Evolutionary conservation across 257 asterid species (phyloP), one percentile per base, ranked within the genome.

Genomic region (Solanum sejunctum): DNA sequence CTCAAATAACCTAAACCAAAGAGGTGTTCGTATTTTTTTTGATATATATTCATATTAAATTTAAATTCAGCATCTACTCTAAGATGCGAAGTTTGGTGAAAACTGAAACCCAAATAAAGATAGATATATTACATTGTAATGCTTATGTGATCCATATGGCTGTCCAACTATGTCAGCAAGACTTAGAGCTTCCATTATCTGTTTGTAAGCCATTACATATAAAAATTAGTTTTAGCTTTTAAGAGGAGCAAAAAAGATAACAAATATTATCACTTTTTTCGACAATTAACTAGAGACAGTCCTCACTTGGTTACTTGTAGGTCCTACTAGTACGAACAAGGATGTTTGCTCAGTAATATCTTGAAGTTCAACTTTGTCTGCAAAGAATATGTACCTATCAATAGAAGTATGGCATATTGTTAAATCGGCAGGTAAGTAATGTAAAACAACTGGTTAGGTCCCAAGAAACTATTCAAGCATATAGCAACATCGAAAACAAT

Each of bases 341-440:
- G 95, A 85, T 21, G 99, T 96, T 90, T 91, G 92, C 82, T 90
- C 70, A 32, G 99, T 90, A 85, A 96, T 91, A 89, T 96, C 99
- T 80, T 93, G 91, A 89, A 96, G 91, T 89, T 94, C 98, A 89
- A 96, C 99, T 88, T 93, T 93, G 92, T 96, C 99, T 36, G 98
- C 90, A 83, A 94, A 92, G 90, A 96, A 96, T 87, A 96, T 94
- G 92, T 96, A 96, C 95, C 99, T 96, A 72, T 51, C 67, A 56
- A 75, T 66, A 83, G 85, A 85, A 80, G 58, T 80, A 58, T 43
- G 78, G 23, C 67, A 83, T 67, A 49, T 52, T 78, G 63, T 78
- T 78, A 78, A 52, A 51, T 78, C 57, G 73, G 55, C 85, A 63
- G 73, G 82, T 63, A 80, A n/a, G 80, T 12, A 70, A 20, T 28